A percentile compares a stretch with the other conserved stretches of the same genome.
These are phyloP conservation scores for Funneliformis mosseae DNA, from an alignment of 192 early-diverging fungal genomes.

Conservation along the genomic window DNA sequence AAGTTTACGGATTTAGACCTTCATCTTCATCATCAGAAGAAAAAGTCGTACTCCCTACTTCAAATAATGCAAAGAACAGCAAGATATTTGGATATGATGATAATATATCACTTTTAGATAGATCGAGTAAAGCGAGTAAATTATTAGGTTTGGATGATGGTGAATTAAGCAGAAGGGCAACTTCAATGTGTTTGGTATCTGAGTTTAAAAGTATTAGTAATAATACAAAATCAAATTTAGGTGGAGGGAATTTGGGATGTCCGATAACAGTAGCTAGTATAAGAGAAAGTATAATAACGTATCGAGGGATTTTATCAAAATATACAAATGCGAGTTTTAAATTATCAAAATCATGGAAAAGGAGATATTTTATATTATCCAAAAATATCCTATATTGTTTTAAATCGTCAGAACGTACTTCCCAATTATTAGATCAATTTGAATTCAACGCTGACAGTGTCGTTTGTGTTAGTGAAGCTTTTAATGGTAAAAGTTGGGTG, in stretches of 20 bases:
- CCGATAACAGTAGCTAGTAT: constrained; percentile 22
- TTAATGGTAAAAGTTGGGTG: constrained; percentile 43
- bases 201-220: neutral
- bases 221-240: neutral
- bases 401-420: constrained; percentile 42
- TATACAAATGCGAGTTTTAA: constrained; percentile 41
- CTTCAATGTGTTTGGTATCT: constrained; percentile 23
- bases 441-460: constrained; percentile 41
- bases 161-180: neutral
- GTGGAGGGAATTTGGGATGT: neutral
- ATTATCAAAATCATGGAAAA: constrained; percentile 47
- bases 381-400: constrained; percentile 46
- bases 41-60: neutral
- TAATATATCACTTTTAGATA: neutral
- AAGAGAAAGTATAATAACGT: neutral
- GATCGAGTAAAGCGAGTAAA: constrained; percentile 16
- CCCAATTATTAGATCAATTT: constrained; percentile 40
- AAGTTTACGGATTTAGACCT: neutral
- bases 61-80: neutral
- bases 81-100: constrained; percentile 17
- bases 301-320: constrained; percentile 41
- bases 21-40: neutral
- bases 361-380: constrained; percentile 44
- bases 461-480: constrained; percentile 49
- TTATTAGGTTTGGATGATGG: constrained; percentile 15